These are phyloP conservation scores for Cytospora leucostoma DNA, from an alignment of 2,329 filamentous ascomycete species.

Conservation along the genomic window DNA sequence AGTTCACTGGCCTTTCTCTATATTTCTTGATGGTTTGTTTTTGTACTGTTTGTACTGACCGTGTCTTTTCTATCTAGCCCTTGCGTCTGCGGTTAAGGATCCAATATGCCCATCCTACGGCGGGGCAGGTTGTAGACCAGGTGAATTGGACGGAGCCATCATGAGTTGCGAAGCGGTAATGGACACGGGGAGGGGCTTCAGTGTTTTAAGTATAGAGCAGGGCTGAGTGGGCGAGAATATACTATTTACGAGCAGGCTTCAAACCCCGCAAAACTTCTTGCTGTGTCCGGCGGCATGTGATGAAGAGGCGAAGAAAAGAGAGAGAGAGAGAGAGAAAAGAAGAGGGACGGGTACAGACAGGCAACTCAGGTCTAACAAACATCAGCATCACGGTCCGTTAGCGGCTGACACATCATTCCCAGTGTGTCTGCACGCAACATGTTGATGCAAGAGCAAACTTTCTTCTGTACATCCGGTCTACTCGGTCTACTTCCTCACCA, in stretches of 20 bases:
- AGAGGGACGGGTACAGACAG: neutral
- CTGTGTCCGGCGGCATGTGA: neutral
- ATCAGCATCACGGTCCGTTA: neutral
- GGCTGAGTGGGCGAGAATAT: neutral
- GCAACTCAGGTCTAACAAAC: neutral
- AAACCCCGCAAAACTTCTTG: neutral
- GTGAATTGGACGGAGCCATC: slow-evolving; percentile 92
- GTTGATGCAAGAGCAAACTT: neutral
- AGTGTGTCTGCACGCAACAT: neutral
- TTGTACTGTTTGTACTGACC: slow-evolving; percentile 18
- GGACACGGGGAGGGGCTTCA: slow-evolving; percentile 1
- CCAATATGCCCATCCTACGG: slow-evolving; percentile 71
- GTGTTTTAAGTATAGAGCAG: slow-evolving; percentile 15
- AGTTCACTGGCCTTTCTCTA: slow-evolving; percentile 47
- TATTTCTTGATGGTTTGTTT: neutral
- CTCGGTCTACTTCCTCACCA: neutral
- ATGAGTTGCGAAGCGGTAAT: slow-evolving; percentile 29
- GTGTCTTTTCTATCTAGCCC: slow-evolving; percentile 52
- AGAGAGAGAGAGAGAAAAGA: neutral
- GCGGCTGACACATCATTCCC: neutral
- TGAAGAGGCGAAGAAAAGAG: neutral
- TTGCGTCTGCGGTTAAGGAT: slow-evolving; percentile 86
- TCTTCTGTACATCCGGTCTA: neutral
- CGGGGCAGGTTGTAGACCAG: slow-evolving; percentile 78
- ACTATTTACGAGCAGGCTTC: neutral